These are phyloP conservation scores for Schizophyllum commune DNA, from an alignment of 1,284 basidiomycete genomes.

Conservation along the genomic window DNA sequence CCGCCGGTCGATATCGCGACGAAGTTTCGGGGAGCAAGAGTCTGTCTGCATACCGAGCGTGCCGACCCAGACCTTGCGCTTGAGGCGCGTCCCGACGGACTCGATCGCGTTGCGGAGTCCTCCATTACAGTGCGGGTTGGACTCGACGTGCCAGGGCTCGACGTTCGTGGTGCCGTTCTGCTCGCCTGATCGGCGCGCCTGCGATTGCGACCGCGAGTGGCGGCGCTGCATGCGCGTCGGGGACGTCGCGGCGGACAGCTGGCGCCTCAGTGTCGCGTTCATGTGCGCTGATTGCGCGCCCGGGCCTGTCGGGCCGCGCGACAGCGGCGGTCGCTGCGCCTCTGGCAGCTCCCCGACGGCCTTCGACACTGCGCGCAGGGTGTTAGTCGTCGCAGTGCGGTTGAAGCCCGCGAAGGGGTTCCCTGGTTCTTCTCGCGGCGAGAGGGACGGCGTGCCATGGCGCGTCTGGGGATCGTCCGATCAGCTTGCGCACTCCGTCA, in stretches of 20 bases:
- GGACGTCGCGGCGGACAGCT: constrained; percentile 29
- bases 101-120: constrained; percentile 75
- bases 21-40: constrained; percentile 45
- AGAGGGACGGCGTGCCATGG: background rate
- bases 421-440: background rate
- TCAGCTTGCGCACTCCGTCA: constrained; percentile 9
- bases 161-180: constrained; percentile 15
- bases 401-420: background rate
- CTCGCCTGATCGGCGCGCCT: constrained; percentile 34
- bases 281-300: constrained; percentile 4
- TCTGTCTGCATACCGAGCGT: constrained; percentile 68
- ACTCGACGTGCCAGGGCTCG: constrained; percentile 53
- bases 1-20: constrained; percentile 50
- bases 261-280: constrained; percentile 14
- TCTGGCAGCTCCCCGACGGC: background rate
- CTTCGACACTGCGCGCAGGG: background rate
- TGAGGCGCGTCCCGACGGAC: constrained; percentile 46
- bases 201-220: constrained; percentile 46
- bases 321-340: background rate
- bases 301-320: constrained; percentile 5
- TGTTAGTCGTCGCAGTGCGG: background rate
- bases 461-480: constrained; percentile 12
- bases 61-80: constrained; percentile 72
- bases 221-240: constrained; percentile 34
- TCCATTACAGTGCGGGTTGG: constrained; percentile 70